phyloP scores from a whole-genome alignment of 1,284 basidiomycete genomes.

The Tilletiaria anomala region DNA sequence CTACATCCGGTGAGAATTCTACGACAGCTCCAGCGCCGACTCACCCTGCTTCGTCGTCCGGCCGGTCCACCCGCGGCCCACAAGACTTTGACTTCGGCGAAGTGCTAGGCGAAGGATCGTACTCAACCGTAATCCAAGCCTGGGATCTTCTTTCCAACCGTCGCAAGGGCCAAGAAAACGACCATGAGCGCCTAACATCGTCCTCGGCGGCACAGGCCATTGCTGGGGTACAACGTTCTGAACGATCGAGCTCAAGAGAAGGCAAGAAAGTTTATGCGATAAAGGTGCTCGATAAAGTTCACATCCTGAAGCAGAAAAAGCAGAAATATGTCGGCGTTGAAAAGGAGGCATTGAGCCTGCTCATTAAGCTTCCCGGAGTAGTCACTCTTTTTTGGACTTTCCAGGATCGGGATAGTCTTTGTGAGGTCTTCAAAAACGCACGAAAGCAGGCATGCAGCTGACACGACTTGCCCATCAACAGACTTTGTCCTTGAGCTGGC shows the following conservation, averaged over 20 bases:
- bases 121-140: constrained; percentile 35
- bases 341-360: constrained; percentile 34
- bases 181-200: constrained; percentile 7
- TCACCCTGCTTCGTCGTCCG: not conserved
- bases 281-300: constrained; percentile 38
- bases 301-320: constrained; percentile 39
- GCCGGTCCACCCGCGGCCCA: constrained; percentile 13
- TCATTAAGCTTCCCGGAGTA: constrained; percentile 30
- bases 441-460: too few species aligned
- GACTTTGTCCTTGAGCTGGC: constrained; percentile 37
- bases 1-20: not conserved
- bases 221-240: not conserved
- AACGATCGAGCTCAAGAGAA: constrained; percentile 4
- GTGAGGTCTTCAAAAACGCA: constrained; percentile 5
- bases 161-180: not conserved
- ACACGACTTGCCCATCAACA: not conserved
- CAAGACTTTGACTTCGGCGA: constrained; percentile 37
- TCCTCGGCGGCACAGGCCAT: not conserved
- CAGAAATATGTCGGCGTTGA: constrained; percentile 37
- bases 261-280: constrained; percentile 28
- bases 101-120: constrained; percentile 35
- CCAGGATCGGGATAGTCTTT: constrained; percentile 34
- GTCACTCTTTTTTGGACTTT: constrained; percentile 37
- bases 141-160: constrained; percentile 24
- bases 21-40: not conserved